phyloP scores from a whole-genome alignment of 2,329 filamentous ascomycete genomes.

The Paraconiothyrium brasiliense region DNA sequence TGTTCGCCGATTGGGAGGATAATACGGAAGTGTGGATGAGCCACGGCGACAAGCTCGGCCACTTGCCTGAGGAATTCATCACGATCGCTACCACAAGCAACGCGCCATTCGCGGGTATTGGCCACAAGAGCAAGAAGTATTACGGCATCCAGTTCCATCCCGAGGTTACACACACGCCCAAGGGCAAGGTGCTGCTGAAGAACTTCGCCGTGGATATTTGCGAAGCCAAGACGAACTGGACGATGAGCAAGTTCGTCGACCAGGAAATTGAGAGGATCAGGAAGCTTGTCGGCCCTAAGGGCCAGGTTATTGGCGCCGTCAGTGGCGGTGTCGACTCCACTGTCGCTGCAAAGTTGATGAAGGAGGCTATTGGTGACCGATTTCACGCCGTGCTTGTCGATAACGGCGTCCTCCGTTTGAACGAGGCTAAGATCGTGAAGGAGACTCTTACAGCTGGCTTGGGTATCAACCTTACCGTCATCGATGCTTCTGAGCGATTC shows the following conservation, averaged over 20 bases:
- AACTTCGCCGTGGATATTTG: slow-evolving; percentile 92
- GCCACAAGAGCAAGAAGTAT: slow-evolving; percentile 73
- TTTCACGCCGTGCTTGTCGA: slow-evolving; percentile 88
- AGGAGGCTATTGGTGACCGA: slow-evolving; percentile 83
- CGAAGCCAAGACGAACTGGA: slow-evolving; percentile 79
- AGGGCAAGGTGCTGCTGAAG: slow-evolving; percentile 74
- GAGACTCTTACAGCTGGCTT: slow-evolving; percentile 80
- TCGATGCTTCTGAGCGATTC: slow-evolving; percentile 82
- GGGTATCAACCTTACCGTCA: slow-evolving; percentile 88
- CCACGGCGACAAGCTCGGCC: slow-evolving; percentile 84
- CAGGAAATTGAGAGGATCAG: slow-evolving; percentile 84
- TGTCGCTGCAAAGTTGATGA: slow-evolving; percentile 86
- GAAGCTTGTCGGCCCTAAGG: slow-evolving; percentile 80
- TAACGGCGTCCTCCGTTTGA: slow-evolving; percentile 84
- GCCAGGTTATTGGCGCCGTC: slow-evolving; percentile 82
- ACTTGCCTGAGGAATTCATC: slow-evolving; percentile 76
- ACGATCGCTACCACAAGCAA: slow-evolving; percentile 79
- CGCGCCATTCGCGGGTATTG: slow-evolving; percentile 81
- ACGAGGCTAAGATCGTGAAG: slow-evolving; percentile 85
- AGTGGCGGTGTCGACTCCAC: slow-evolving; percentile 90
- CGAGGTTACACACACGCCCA: slow-evolving; percentile 78
- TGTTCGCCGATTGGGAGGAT: slow-evolving; percentile 80
- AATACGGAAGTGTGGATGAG: slow-evolving; percentile 83
- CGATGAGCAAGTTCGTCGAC: slow-evolving; percentile 83
- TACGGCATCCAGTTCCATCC: slow-evolving; percentile 92